Percentiles rank a stretch among this genome's conserved stretches.
Evolutionary conservation across 371 early-diverging fungal species (phyloP).

Genomic region (Lichtheimia corymbifera): DNA sequence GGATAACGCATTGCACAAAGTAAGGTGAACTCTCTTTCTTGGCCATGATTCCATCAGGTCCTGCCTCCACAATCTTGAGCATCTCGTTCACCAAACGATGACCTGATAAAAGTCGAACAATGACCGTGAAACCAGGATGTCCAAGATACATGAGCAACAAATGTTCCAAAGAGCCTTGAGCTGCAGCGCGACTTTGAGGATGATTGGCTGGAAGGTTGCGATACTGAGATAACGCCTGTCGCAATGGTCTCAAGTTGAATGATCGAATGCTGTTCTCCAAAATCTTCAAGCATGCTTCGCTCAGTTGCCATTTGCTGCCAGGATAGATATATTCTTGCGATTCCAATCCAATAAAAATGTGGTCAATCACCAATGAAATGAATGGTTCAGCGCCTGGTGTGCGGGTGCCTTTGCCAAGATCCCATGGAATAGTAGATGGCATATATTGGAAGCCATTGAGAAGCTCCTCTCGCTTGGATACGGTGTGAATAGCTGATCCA

Average conservation of each 20-base stretch:
- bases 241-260: slow-evolving; percentile 58
- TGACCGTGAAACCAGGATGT: slow-evolving; percentile 89
- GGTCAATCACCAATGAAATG: slow-evolving; percentile 77
- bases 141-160: slow-evolving; percentile 26
- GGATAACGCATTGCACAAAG: slow-evolving; percentile 43
- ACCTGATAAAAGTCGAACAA: slow-evolving; percentile 77
- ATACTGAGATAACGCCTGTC: slow-evolving; percentile 11
- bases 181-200: not conserved
- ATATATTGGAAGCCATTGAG: slow-evolving; percentile 33
- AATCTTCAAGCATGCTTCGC: slow-evolving; percentile 71
- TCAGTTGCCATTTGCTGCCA: slow-evolving; percentile 78
- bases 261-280: slow-evolving; percentile 80
- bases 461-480: slow-evolving; percentile 40
- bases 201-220: not conserved
- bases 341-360: slow-evolving; percentile 73
- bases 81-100: slow-evolving; percentile 68
- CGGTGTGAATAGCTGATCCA: slow-evolving; percentile 67
- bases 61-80: slow-evolving; percentile 64
- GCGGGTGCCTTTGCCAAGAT: slow-evolving; percentile 64
- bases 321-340: slow-evolving; percentile 67
- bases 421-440: slow-evolving; percentile 56
- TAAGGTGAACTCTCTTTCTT: slow-evolving; percentile 21
- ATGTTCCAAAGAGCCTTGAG: slow-evolving; percentile 10
- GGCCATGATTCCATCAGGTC: slow-evolving; percentile 57
- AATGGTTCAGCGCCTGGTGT: slow-evolving; percentile 80